phyloP scores from a whole-genome alignment of 1,284 basidiomycete species.

The Phlebopus sp. region DNA sequence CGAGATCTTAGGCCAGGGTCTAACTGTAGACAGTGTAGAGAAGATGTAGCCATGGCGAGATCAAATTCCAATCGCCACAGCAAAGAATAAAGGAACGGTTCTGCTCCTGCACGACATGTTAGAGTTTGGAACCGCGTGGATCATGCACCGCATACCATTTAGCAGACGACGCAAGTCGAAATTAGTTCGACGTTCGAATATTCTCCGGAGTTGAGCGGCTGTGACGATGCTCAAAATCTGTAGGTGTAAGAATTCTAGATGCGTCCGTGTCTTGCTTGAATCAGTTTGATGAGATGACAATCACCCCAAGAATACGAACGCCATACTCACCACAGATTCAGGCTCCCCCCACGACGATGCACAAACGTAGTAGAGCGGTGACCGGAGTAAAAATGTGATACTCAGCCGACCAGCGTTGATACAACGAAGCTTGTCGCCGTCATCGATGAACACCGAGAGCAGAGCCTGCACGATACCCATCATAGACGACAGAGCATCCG shows the following conservation, averaged over 20 bases:
- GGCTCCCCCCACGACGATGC: slow-evolving; percentile 92
- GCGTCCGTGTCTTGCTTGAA: slow-evolving; percentile 81
- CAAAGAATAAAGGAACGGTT: slow-evolving; percentile 74
- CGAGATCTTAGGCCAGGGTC: slow-evolving; percentile 67
- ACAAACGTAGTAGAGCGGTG: slow-evolving; percentile 90
- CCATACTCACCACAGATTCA: slow-evolving; percentile 78
- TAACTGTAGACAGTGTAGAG: slow-evolving; percentile 78
- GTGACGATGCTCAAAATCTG: slow-evolving; percentile 92
- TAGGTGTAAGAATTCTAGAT: slow-evolving; percentile 92
- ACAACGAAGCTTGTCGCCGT: slow-evolving; percentile 78
- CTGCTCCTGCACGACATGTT: slow-evolving; percentile 57
- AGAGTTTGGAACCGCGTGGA: not conserved
- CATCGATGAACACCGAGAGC: slow-evolving; percentile 87
- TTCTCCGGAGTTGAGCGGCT: slow-evolving; percentile 75
- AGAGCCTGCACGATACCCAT: slow-evolving; percentile 95
- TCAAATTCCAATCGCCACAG: slow-evolving; percentile 73
- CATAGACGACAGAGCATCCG: slow-evolving; percentile 70
- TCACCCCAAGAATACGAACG: slow-evolving; percentile 4
- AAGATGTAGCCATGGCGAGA: slow-evolving; percentile 76
- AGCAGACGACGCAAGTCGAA: slow-evolving; percentile 88
- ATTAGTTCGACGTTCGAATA: slow-evolving; percentile 87
- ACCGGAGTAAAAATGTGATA: slow-evolving; percentile 82
- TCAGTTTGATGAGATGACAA: slow-evolving; percentile 30
- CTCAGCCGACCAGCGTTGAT: slow-evolving; percentile 74
- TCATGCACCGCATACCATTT: slow-evolving; percentile 51